A percentile compares a stretch with the other conserved stretches of the same genome.
Conservation (phyloP, 768 basidiomycete species). For the Tricholoma bakamatsutake region DNA sequence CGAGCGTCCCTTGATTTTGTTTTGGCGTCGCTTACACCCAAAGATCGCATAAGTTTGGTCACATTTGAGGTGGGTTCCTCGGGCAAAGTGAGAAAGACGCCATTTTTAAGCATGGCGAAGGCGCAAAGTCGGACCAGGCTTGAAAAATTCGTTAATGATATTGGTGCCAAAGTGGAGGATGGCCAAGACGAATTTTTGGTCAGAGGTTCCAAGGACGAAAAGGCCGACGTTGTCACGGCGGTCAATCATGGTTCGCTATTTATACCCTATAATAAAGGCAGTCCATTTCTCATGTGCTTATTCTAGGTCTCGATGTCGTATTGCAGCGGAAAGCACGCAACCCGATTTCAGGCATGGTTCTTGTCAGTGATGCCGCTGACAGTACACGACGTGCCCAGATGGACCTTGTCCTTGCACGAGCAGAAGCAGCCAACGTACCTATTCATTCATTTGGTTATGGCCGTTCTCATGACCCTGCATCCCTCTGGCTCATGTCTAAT, state of each 20-base stretch:
- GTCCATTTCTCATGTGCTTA: constrained; percentile 4
- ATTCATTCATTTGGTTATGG: constrained; percentile 98
- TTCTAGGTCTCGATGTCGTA: constrained; percentile 81
- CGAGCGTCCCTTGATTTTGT: constrained; percentile 84
- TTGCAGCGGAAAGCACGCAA: constrained; percentile 92
- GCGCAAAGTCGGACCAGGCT: constrained; percentile 64
- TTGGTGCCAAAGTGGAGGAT: constrained; percentile 40
- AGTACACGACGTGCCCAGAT: constrained; percentile 92
- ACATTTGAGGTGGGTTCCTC: constrained; percentile 87
- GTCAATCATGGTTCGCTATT: constrained; percentile 75
- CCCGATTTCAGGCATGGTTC: constrained; percentile 83
- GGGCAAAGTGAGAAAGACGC: constrained; percentile 86
- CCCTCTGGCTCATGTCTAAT: constrained; percentile 98
- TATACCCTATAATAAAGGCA: too few species aligned
- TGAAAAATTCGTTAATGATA: constrained; percentile 72
- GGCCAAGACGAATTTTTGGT: constrained; percentile 51
- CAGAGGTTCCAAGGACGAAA: constrained; percentile 79
- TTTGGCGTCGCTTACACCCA: constrained; percentile 65
- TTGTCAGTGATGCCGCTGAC: constrained; percentile 91
- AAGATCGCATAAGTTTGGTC: constrained; percentile 84
- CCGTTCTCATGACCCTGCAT: constrained; percentile 94
- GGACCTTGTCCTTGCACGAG: constrained; percentile 95
- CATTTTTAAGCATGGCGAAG: constrained; percentile 75
- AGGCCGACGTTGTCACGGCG: constrained; percentile 97
- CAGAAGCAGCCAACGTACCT: constrained; percentile 94